These are phyloP conservation scores for Fomitopsis palustris DNA, from an alignment of 1,284 basidiomycete species.

Conservation along the genomic window DNA sequence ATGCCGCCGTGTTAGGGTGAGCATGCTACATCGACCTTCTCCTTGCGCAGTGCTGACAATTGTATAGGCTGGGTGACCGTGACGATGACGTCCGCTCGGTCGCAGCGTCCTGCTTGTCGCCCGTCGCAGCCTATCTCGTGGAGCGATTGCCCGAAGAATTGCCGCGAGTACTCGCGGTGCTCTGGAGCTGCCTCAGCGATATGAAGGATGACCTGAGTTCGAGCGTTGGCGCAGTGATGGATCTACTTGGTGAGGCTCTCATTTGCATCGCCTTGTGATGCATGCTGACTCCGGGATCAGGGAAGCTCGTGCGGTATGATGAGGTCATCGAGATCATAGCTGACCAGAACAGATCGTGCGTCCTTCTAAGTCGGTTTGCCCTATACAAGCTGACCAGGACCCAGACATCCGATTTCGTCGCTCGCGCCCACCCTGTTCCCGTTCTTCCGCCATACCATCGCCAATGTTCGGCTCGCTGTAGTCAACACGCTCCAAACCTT, in stretches of 20 bases:
- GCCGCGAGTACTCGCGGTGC: conserved; percentile 71
- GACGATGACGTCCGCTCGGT: conserved; percentile 98
- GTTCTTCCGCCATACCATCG: conserved; percentile 97
- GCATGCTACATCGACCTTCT: conserved; percentile 22
- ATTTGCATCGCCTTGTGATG: conserved; percentile 6
- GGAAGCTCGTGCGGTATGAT: conserved; percentile 80
- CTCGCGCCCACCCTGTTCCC: conserved; percentile 91
- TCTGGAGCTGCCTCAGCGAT: conserved; percentile 90
- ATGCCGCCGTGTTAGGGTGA: conserved; percentile 84
- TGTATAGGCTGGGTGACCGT: conserved; percentile 74
- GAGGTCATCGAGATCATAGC: conserved; percentile 77
- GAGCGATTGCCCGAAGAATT: conserved; percentile 73
- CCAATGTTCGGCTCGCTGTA: conserved; percentile 90
- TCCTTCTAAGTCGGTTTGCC: conserved; percentile 13
- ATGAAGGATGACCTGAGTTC: conserved; percentile 98
- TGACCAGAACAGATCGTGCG: conserved; percentile 64
- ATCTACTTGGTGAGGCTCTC: conserved; percentile 69
- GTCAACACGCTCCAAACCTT: conserved; percentile 89
- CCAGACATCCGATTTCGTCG: conserved; percentile 69
- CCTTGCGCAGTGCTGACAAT: neutral
- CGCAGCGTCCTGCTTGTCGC: conserved; percentile 88
- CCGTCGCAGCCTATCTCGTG: conserved; percentile 82
- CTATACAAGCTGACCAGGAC: neutral
- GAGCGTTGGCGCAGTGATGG: conserved; percentile 97
- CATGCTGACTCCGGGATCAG: conserved; percentile 34